Evolutionary conservation across 164 flowering plant genomes (phyloP).

Genomic region (Euptelea pleiosperma): DNA sequence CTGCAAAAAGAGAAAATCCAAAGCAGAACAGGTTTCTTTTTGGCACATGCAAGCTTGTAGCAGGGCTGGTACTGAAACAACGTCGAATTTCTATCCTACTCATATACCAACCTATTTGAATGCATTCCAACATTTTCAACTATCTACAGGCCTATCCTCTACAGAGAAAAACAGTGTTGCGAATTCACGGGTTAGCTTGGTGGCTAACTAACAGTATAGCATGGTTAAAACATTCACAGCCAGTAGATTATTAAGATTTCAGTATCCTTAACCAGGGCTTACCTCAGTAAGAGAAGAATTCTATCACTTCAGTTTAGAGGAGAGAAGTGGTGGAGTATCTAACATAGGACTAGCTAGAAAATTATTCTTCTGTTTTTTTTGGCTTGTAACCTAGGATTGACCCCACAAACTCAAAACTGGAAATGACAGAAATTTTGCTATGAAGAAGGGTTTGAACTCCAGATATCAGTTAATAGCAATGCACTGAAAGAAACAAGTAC

Average conservation of each 20-base stretch:
- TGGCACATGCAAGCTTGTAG: background rate
- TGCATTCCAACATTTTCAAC: background rate
- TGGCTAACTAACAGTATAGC: no score
- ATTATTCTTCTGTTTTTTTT: no score
- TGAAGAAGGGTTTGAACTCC: no score
- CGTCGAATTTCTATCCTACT: background rate
- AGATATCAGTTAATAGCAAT: no score
- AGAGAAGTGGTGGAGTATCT: no score
- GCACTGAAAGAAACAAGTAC: background rate
- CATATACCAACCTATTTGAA: background rate
- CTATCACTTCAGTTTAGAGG: background rate
- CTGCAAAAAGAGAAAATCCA: conserved; percentile 34
- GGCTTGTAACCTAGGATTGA: no score
- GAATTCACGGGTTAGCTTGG: no score
- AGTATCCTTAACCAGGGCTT: background rate
- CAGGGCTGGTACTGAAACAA: background rate
- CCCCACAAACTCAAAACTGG: no score
- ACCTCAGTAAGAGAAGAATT: background rate
- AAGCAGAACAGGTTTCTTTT: background rate
- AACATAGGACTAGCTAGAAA: no score
- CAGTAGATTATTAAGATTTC: background rate
- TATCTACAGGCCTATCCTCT: background rate
- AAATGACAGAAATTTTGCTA: no score
- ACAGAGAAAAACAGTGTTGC: no score
- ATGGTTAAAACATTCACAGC: background rate